Evolutionary conservation across 768 basidiomycete genomes (phyloP), one percentile per base, ranked within the genome.

Genomic region (Tubosaeta sp.): DNA sequence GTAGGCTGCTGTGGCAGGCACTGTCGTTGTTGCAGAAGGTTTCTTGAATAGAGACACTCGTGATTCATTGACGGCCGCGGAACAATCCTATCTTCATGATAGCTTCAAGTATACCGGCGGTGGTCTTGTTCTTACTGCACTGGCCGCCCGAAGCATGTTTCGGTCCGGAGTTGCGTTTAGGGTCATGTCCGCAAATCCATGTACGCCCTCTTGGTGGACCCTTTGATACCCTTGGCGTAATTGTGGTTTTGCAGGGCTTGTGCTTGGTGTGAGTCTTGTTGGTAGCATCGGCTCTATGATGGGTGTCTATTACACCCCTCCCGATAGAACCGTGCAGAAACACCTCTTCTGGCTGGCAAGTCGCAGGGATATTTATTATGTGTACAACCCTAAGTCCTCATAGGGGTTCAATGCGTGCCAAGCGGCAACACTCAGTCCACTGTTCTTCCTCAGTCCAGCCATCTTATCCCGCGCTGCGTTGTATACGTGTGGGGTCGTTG

Each of bases 371-470:
- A 43, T 10, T 37, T 17, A 22, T 31, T 1, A 29, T 11, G 12
- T 32, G 26, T 41, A 35, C 11, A 34, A 19, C 31, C 22, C 50
- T 60, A 32, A 62, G 38, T 50, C 43, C 33, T 22, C 14, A 6
- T 4, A 90, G 87, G 84, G 83, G 5, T 95, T 95, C 71, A 90
- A 93, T 57, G 84, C 78, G 4, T 90, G 82, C 66, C 92, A 95
- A 72, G 89, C 89, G 7, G 86, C 89, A 7, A 90, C 88, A 3
- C 75, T 95, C 38, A 88, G 86, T 56, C 92, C 92, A 3, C 67
- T 95, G n/a, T 92, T 91, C 74, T 93, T 95, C 78, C 69, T 93
- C 43, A 85, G 76, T 62, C 92, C 92, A 3, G 90, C 88, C 12
- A 79, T 95, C 56, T 78, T 95, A 46, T 86, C 86, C 16, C 83